These are phyloP conservation scores for Thermomyces lanuginosus DNA, from an alignment of 2,329 filamentous ascomycete species.

Conservation along the genomic window DNA sequence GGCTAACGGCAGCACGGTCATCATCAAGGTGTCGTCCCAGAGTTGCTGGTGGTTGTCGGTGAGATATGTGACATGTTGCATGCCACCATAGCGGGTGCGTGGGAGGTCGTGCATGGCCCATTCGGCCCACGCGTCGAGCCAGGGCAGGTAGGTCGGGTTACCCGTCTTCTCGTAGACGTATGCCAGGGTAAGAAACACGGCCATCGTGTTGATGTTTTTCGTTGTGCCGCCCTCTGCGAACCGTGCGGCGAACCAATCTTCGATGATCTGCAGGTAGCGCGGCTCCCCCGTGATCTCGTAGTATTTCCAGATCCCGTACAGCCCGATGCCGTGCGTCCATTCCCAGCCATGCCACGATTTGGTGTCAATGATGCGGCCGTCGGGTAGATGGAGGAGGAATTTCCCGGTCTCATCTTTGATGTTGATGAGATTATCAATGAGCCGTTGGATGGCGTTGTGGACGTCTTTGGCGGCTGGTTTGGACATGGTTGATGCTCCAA, in stretches of 20 bases:
- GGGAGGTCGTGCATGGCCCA: conserved; percentile 66
- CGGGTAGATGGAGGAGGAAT: conserved; percentile 53
- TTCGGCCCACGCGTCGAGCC: conserved; percentile 67
- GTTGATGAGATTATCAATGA: conserved; percentile 60
- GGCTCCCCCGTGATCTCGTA: conserved; percentile 52
- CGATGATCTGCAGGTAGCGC: conserved; percentile 47
- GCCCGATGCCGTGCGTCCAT: conserved; percentile 65
- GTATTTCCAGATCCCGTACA: conserved; percentile 72
- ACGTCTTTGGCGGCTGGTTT: conserved; percentile 22
- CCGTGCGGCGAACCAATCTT: conserved; percentile 55
- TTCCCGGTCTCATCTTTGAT: conserved; percentile 60
- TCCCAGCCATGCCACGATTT: conserved; percentile 66
- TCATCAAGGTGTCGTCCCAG: conserved; percentile 80
- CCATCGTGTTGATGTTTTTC: conserved; percentile 79
- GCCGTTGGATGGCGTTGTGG: conserved; percentile 42
- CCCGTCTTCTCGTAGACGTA: conserved; percentile 61
- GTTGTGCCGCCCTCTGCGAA: conserved; percentile 56
- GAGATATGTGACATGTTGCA: conserved; percentile 62
- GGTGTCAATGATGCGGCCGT: conserved; percentile 64
- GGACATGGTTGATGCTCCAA: conserved; percentile 8
- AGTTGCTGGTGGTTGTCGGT: conserved; percentile 56
- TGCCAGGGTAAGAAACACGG: conserved; percentile 57
- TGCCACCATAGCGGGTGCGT: conserved; percentile 52
- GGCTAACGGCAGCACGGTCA: conserved; percentile 65
- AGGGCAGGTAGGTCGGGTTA: conserved; percentile 53